Evolutionary conservation across 2,329 filamentous ascomycete genomes (phyloP), one percentile per base, ranked within the genome.

Genomic region (Amylocarpus encephaloides): DNA sequence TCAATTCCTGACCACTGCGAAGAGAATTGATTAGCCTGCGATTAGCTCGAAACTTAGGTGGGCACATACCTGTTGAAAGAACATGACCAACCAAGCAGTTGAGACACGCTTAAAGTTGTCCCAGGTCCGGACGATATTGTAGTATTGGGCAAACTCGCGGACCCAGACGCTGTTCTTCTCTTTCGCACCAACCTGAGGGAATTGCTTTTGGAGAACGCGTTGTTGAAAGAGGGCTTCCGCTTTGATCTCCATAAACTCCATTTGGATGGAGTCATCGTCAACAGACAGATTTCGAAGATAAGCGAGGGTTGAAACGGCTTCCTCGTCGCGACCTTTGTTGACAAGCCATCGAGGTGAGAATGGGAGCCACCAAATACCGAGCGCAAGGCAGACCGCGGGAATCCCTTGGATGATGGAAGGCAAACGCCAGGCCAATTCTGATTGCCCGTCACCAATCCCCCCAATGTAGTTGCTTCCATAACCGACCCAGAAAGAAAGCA

Each of bases 281-380:
- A 68, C 60, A 0, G 71, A 58, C 0, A 76, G 67, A 6, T 68
- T 66, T 22, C 79, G 72, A 6, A 83, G 70, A 41, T 65, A 70
- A 1, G 76, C 72, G 1, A 83, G 70, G 0, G 74, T 74, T 11
- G 62, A 57, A 16, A 73, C 68, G 1, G 74, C 76, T 59, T 82
- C 78, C 1, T 72, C 69, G 52, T 81, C 76, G 12, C 76, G 74
- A 49, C 71, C 71, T 60, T 79, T 74, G 59, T 78, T 72, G 16
- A 78, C 68, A 16, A 82, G 70, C 77, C 77, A 81, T 55, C 79
- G 69, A 1, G 79, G 79, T 1, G 71, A 75, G 65, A 77, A 79
- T 0, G 78, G 79, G 73, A 80, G 78, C 65, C 79, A 79, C 16
- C 79, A 50, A 70, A 81, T 80, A 26, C 78, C 77, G n/a, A 71